These are phyloP conservation scores for Adansonia gregorii DNA, from an alignment of 441 rosid species.

Conservation along the genomic window DNA sequence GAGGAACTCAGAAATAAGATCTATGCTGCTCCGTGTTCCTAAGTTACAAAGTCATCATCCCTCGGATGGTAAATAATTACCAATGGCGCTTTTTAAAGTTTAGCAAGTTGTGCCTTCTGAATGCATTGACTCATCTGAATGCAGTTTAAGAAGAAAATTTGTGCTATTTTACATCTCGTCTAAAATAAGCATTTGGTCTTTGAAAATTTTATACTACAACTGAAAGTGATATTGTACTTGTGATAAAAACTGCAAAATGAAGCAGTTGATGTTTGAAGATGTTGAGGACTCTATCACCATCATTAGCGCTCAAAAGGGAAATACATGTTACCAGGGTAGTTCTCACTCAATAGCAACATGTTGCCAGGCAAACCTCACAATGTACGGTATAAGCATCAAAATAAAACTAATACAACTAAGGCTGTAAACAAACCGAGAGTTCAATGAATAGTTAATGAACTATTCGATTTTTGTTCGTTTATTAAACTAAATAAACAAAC, in stretches of 20 bases:
- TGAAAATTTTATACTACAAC: not conserved
- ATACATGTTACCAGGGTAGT: slow-evolving; percentile 22
- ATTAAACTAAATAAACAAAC: too few species aligned
- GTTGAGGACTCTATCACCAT: not conserved
- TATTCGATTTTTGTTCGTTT: too few species aligned
- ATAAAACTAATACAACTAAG: not conserved
- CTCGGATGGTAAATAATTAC: not conserved
- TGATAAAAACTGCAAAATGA: slow-evolving; percentile 13
- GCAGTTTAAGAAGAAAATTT: not conserved
- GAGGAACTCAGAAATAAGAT: not conserved
- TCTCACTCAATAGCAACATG: slow-evolving; percentile 30
- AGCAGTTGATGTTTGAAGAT: not conserved
- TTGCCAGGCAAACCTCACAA: slow-evolving; percentile 22
- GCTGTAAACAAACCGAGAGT: too few species aligned
- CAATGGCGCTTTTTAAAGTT: not conserved
- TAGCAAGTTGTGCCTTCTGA: too few species aligned
- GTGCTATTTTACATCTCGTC: not conserved
- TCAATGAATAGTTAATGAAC: too few species aligned
- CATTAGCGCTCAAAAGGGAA: slow-evolving; percentile 8
- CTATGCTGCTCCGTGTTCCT: not conserved
- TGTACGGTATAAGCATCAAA: slow-evolving; percentile 20
- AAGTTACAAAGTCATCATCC: slow-evolving; percentile 1
- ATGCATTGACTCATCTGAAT: slow-evolving; percentile 4
- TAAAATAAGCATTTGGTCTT: not conserved
- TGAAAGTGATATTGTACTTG: not conserved